Conservation (phyloP, 306 rosid genomes). For the Lathyrus aphaca region DNA sequence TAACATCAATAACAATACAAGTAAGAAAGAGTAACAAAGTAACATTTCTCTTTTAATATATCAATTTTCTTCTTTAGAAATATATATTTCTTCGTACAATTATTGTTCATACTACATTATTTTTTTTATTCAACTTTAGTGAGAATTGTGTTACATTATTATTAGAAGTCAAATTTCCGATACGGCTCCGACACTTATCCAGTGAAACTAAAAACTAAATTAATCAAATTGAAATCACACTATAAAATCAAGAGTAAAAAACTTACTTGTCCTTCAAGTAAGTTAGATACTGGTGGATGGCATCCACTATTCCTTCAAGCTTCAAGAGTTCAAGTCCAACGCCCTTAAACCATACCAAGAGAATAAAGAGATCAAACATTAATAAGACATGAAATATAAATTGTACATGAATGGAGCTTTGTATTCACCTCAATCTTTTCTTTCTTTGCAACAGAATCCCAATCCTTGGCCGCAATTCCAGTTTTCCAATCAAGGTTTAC, state of each 20-base stretch:
- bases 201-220: neutral
- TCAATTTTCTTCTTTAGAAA: too few species aligned
- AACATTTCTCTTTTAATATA: too few species aligned
- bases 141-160: too few species aligned
- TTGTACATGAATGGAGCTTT: neutral
- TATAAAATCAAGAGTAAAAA: conserved; percentile 12
- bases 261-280: conserved; percentile 51
- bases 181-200: neutral
- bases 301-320: conserved; percentile 49
- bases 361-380: neutral
- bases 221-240: conserved; percentile 6
- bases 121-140: too few species aligned
- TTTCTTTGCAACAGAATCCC: conserved; percentile 61
- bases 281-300: conserved; percentile 45
- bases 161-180: too few species aligned
- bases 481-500: conserved; percentile 56
- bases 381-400: neutral
- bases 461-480: conserved; percentile 55
- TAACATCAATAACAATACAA: too few species aligned
- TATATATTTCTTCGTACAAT: too few species aligned
- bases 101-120: too few species aligned
- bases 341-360: conserved; percentile 43
- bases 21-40: too few species aligned
- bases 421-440: conserved; percentile 53
- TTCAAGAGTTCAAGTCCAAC: conserved; percentile 56